These are phyloP conservation scores for Soucietia sequanensis DNA, from an alignment of 805 yeast species.

Conservation along the genomic window DNA sequence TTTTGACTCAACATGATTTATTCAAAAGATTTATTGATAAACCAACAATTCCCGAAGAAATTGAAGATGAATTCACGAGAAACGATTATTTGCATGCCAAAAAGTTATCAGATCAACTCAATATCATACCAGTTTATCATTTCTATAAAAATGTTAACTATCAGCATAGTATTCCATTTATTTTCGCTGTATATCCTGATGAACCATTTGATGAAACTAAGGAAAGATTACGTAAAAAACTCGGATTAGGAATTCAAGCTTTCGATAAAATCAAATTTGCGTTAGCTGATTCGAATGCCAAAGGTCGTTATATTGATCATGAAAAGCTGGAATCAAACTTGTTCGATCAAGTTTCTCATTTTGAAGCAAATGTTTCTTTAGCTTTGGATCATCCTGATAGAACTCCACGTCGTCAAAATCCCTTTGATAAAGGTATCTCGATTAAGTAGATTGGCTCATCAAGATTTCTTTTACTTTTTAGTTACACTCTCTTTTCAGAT, in stretches of 20 bases:
- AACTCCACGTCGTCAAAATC: conserved; percentile 42
- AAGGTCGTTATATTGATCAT: conserved; percentile 43
- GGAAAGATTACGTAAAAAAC: conserved; percentile 60
- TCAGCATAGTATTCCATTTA: conserved; percentile 83
- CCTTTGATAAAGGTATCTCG: conserved; percentile 43
- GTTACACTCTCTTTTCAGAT: too few species aligned
- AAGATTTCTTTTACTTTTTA: too few species aligned
- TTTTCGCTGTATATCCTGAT: conserved; percentile 65
- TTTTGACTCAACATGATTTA: conserved; percentile 36
- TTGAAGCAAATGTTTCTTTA: conserved; percentile 48
- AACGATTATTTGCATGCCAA: conserved; percentile 24
- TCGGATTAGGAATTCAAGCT: conserved; percentile 79
- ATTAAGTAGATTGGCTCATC: conserved; percentile 21
- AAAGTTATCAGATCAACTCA: conserved; percentile 26
- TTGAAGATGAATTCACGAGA: conserved; percentile 22
- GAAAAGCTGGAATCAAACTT: conserved; percentile 55
- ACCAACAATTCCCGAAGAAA: conserved; percentile 18
- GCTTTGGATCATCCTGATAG: conserved; percentile 91
- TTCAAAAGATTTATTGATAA: conserved; percentile 21
- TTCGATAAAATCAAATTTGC: conserved; percentile 75
- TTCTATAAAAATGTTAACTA: conserved; percentile 66
- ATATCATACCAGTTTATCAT: conserved; percentile 68
- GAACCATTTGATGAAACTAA: conserved; percentile 66
- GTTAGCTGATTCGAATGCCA: conserved; percentile 42
- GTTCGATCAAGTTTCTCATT: conserved; percentile 48